Evolutionary conservation across 306 rosid genomes (phyloP), one percentile per base, ranked within the genome.

Genomic region (Citrullus mucosospermus): DNA sequence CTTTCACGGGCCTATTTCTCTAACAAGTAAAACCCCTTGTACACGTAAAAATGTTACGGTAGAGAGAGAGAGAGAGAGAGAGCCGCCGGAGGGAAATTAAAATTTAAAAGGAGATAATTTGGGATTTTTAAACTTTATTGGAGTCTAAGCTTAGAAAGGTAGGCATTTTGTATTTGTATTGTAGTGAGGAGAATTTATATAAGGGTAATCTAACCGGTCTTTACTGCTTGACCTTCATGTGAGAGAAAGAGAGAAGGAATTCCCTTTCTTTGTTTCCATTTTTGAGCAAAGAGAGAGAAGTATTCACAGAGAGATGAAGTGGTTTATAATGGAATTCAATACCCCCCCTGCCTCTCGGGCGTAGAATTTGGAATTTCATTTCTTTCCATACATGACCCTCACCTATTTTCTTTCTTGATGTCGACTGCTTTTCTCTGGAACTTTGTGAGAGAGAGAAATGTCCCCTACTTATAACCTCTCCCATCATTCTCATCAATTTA

Each of bases 401-500:
- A 6, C 36, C 71, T 88, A 38, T 38, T 50, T 80, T 53, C 65
- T 79, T 92, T 82, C 3, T 65, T 82, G 76, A 69, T 44, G 75
- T 41, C 30, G 75, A 69, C 75, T 41, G 1, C 76, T 43, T 48
- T 46, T 48, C 38, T 84, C 38, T 85, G 78, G 74, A 86, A 81
- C 68, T 76, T 84, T 78, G 79, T 68, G 60, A 74, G 50, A 63
- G 54, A 32, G 0, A 53, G 16, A 6, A 5, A 11, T 78, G 75
- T 58, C 61, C 53, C 79, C 32, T 78, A 44, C 36, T 50, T 80
- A 25, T 57, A 4, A 44, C 54, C 56, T 83, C 85, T 85, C 86
- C 75, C 50, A 60, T 71, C 28, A 77, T 86, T 80, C 67, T 36
- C 77, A 12, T 69, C 71, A 44, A 69, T 25, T 88, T 89, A 88